Conservation (phyloP, 345 rosid species). For the Cardamine occulta region DNA sequence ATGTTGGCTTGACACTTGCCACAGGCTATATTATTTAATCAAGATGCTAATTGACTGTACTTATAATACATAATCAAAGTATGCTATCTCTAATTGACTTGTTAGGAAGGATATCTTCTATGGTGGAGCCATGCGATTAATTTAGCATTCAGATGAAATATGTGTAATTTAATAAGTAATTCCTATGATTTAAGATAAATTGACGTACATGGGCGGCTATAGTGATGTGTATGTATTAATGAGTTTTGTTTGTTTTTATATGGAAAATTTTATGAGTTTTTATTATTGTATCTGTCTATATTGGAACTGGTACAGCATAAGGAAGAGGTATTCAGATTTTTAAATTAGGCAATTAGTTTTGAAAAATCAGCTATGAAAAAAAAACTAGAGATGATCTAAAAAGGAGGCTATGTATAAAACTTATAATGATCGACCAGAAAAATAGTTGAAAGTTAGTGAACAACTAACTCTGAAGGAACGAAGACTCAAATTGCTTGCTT, state of each 20-base stretch:
- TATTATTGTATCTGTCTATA: background rate
- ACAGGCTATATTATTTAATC: background rate
- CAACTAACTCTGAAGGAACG: no score
- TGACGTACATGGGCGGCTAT: conserved; percentile 41
- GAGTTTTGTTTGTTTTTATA: conserved; percentile 16
- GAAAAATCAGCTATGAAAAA: background rate
- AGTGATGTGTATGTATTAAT: conserved; percentile 13
- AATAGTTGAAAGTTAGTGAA: background rate
- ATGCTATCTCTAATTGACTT: conserved; percentile 41
- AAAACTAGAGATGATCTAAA: background rate
- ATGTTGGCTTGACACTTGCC: conserved; percentile 10
- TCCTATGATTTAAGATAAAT: conserved; percentile 12
- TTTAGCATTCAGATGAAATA: background rate
- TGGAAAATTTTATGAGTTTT: background rate
- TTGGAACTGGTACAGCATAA: background rate
- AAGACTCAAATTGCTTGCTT: no score
- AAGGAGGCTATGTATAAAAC: background rate
- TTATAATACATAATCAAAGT: conserved; percentile 8
- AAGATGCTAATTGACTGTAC: background rate
- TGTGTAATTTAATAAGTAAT: background rate
- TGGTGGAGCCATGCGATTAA: conserved; percentile 32
- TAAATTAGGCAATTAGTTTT: background rate
- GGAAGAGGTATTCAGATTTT: background rate
- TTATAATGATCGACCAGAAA: background rate
- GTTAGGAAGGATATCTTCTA: conserved; percentile 5